Conservation (phyloP, 345 rosid genomes). For the Microthlaspi erraticum region DNA sequence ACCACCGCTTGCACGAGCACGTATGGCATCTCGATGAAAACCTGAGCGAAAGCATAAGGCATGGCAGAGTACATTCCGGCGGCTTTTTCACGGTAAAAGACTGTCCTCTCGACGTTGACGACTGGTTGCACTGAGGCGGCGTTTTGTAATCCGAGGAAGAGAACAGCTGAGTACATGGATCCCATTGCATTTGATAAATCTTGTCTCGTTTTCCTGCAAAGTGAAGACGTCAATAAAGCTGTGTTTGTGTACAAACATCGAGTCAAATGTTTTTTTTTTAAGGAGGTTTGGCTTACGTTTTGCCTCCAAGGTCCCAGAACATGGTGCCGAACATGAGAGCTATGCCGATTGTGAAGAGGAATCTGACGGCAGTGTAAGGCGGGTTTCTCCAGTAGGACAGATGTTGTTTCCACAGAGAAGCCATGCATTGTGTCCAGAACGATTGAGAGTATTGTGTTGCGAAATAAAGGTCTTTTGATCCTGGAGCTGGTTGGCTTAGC, state of each 20-base stretch:
- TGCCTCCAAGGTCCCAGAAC: slow-evolving; percentile 76
- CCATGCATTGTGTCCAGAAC: slow-evolving; percentile 57
- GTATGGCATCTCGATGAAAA: slow-evolving; percentile 67
- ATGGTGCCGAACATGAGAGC: slow-evolving; percentile 69
- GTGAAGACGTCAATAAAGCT: neutral
- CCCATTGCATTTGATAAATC: slow-evolving; percentile 75
- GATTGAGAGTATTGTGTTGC: slow-evolving; percentile 58
- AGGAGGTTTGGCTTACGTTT: slow-evolving; percentile 52
- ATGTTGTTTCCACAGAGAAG: slow-evolving; percentile 80
- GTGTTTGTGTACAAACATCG: neutral
- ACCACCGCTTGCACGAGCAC: slow-evolving; percentile 54
- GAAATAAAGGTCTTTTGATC: slow-evolving; percentile 63
- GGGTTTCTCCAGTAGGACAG: slow-evolving; percentile 88
- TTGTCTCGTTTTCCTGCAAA: slow-evolving; percentile 42
- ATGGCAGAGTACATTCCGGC: slow-evolving; percentile 85
- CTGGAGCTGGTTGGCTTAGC: slow-evolving; percentile 61
- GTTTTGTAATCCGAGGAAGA: slow-evolving; percentile 75
- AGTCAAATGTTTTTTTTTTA: neutral
- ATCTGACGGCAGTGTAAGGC: slow-evolving; percentile 66
- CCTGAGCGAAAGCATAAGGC: slow-evolving; percentile 75
- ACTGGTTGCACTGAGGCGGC: slow-evolving; percentile 63
- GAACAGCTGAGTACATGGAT: slow-evolving; percentile 73
- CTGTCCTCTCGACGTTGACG: slow-evolving; percentile 74
- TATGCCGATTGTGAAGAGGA: slow-evolving; percentile 60
- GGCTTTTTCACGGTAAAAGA: slow-evolving; percentile 78